phyloP scores from a whole-genome alignment of 257 asterid species.

The Penstemon barbatus region DNA sequence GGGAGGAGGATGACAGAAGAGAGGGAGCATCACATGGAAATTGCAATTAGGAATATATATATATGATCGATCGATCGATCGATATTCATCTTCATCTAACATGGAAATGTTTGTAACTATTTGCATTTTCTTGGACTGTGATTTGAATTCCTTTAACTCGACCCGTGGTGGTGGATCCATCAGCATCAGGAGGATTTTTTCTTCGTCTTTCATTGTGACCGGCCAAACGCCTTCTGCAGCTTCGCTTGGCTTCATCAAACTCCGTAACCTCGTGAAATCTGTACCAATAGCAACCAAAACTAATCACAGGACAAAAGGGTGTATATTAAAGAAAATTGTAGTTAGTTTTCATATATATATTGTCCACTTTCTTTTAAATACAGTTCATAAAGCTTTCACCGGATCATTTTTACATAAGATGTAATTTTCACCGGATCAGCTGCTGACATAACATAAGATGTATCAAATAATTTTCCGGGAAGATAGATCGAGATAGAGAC shows the following conservation, averaged over 20 bases:
- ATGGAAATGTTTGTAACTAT: conserved; percentile 47
- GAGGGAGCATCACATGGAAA: conserved; percentile 53
- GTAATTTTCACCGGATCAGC: too few relatives aligned
- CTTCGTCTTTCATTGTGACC: conserved; percentile 80
- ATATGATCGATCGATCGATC: too few relatives aligned
- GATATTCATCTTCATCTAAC: conserved; percentile 31
- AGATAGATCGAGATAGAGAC: too few relatives aligned
- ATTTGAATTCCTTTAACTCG: conserved; percentile 37
- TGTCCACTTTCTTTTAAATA: too few relatives aligned
- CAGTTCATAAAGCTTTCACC: too few relatives aligned
- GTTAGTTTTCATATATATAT: too few relatives aligned
- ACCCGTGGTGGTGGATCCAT: conserved; percentile 38
- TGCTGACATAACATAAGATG: too few relatives aligned
- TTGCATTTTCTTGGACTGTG: conserved; percentile 44
- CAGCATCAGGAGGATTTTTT: conserved; percentile 42
- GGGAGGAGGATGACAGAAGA: conserved; percentile 67
- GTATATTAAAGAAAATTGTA: too few relatives aligned
- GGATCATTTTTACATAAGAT: too few relatives aligned
- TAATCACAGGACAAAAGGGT: too few relatives aligned
- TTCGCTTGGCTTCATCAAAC: conserved; percentile 54
- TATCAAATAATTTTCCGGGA: too few relatives aligned
- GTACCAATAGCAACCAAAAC: background rate
- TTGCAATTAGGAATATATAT: background rate
- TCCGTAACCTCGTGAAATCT: conserved; percentile 53
- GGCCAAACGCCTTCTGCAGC: conserved; percentile 59